Evolutionary conservation across 352 stramenopile genomes (phyloP), one percentile per base, ranked within the genome.

Genomic region (Pythium phragmitis): DNA sequence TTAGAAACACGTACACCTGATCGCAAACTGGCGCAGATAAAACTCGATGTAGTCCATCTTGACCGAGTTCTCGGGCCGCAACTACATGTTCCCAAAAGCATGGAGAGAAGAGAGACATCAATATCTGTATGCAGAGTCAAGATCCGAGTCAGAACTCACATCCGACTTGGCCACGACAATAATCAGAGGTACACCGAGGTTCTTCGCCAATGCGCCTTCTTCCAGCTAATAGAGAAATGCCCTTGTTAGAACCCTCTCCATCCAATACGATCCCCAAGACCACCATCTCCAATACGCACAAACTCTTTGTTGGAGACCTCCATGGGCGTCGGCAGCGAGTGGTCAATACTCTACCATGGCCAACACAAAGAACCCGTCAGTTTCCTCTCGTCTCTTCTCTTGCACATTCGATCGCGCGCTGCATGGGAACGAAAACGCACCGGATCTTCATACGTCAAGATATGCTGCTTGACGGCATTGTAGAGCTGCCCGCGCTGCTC

Each of bases 31-130:
- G 41, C 86, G 86, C 36, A 94, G 71, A 6, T 76, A 84, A 56
- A 82, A 93, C 70, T 94, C 82, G 42, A 93, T 82, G 66, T 88
- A 94, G 65, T 94, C 86, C 77, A 92, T 89, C 63, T 93, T 91
- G 19, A 91, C 66, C 7, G 86, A 92, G 69, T 90, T 91, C 52
- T 94, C 86, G 7, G 77, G 77, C 30, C 82, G 79, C 50, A 89
- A 58, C 82, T 89, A 39, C 11, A 42, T 42, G 14, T 4, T 42
- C 26, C 21, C 26, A 30, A 5, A 30, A 30, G 3, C 26, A 30
- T 30, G 26, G 26, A 5, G 26, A 30, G 26, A 30, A 5, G 26
- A 30, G 26, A 3, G 3, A 30, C 26, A 30, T 30, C 26, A 30
- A 30, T 30, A 30, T 30, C 26, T 30, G 26, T 30, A 30, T 30